These are phyloP conservation scores for Prunus campanulata DNA, from an alignment of 306 rosid species.

Conservation along the genomic window DNA sequence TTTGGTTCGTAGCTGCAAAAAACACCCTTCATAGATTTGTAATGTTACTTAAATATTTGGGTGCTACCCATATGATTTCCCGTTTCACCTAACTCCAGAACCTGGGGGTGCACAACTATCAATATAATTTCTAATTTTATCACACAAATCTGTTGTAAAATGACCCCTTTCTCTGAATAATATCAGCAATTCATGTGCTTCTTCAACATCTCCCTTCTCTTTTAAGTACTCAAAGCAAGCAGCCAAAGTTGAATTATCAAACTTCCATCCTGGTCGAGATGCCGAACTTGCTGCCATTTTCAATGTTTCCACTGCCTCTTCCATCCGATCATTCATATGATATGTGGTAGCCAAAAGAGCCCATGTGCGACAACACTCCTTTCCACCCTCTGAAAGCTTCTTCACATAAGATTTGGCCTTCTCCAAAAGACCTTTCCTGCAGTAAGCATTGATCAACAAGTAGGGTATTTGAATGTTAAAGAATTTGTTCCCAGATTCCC, in stretches of 20 bases:
- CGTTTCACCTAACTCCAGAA: not conserved
- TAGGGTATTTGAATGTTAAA: constrained; percentile 49
- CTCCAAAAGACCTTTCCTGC: constrained; percentile 46
- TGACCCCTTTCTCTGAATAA: constrained; percentile 26
- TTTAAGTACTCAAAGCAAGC: constrained; percentile 53
- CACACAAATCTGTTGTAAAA: constrained; percentile 19
- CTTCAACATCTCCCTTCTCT: constrained; percentile 45
- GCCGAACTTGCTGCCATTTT: constrained; percentile 37
- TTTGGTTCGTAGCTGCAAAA: not conserved
- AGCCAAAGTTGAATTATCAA: constrained; percentile 24
- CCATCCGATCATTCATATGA: constrained; percentile 36
- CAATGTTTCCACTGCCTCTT: constrained; percentile 53
- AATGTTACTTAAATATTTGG: not conserved
- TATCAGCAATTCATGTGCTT: constrained; percentile 44
- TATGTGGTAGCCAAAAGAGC: constrained; percentile 44
- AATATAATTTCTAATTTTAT: constrained; percentile 34
- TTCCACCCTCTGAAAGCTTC: constrained; percentile 50
- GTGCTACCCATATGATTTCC: not conserved
- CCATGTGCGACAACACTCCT: constrained; percentile 43
- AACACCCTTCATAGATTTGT: not conserved
- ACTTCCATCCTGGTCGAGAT: constrained; percentile 35
- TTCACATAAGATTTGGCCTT: constrained; percentile 53
- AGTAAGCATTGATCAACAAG: constrained; percentile 45
- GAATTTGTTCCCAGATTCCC: constrained; percentile 43
- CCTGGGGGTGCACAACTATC: not conserved